Evolutionary conservation across 1,284 basidiomycete species (phyloP).

Genomic region (Pseudozyma sp.): DNA sequence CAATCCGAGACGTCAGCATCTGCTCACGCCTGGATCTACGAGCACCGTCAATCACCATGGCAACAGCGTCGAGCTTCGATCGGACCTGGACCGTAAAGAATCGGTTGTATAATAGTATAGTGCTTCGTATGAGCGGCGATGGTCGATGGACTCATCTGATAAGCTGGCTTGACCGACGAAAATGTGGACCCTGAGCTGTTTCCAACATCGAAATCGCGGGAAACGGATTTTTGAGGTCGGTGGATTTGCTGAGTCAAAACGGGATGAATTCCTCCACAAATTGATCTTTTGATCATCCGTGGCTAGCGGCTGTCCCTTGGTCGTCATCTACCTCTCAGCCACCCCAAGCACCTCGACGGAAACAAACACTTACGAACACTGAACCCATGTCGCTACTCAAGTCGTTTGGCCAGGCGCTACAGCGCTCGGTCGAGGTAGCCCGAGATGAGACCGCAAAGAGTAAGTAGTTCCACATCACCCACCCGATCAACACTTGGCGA

Average conservation of each 20-base stretch:
- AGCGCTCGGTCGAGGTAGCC: constrained; percentile 57
- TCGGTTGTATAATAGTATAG: constrained; percentile 11
- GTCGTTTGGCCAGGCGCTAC: constrained; percentile 55
- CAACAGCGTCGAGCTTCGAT: constrained; percentile 37
- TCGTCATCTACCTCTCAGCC: too few relatives aligned
- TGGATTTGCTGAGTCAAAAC: constrained; percentile 25
- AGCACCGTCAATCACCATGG: constrained; percentile 20
- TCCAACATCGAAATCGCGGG: constrained; percentile 2
- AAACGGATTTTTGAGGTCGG: constrained; percentile 2
- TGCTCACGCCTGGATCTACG: constrained; percentile 21
- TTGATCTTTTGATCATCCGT: too few relatives aligned
- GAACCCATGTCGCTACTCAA: constrained; percentile 49
- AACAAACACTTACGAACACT: neutral
- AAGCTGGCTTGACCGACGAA: too few relatives aligned
- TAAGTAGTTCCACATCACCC: constrained; percentile 9
- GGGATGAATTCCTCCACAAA: constrained; percentile 19
- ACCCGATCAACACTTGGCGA: neutral
- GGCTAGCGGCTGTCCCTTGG: too few relatives aligned
- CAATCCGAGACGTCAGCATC: constrained; percentile 19
- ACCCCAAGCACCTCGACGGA: too few relatives aligned
- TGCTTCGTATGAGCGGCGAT: neutral
- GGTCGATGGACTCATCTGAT: too few relatives aligned
- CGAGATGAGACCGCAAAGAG: constrained; percentile 58
- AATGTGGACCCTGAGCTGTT: too few relatives aligned
- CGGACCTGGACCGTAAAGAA: constrained; percentile 27